Base-by-base conservation (phyloP, 2,329 filamentous ascomycete genomes). In the Cytospora leucostoma region DNA sequence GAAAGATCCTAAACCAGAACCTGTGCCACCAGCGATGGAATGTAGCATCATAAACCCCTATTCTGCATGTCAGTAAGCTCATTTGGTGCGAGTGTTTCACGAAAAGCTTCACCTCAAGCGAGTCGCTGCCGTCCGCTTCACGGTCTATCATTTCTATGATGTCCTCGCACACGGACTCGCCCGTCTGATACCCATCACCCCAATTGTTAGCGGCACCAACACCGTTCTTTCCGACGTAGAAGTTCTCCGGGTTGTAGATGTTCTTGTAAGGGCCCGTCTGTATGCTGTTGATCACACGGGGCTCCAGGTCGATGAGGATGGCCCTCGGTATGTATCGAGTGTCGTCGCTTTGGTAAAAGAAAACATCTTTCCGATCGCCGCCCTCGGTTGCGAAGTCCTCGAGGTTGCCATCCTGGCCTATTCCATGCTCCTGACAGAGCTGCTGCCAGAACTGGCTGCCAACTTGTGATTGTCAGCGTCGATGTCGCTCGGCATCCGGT, bases 81-180 rank as follows among this genome's bases (percentile, higher is more conserved):
- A 13, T 32, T 2, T 21, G 2, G 4, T 27, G 17, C 7, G 4
- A n/a, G 2, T 34, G 17, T 2, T 5, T 13, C 10, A 8, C 7
- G 27, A 38, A 13, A 6, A 32, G n/a, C 53, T 75, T 44, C 75
- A 90, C 90, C 82, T 99, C 95, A 4, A 99, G 83, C 59, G 93
- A 97, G 77, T 99, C 95, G 74, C 94, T 98, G 37, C 96, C 96
- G 76, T 99, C 95, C 17, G 96, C 95, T 76, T 99, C 95, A 65
- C 95, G 90, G 74, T 99, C 95, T 72, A 99, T 97, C 93, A 99
- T 99, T 75, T 99, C 96, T 84, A 99, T 92, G 62, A 99, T 92
- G 75, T 99, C 95, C 76, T 99, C 95, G 70, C 94, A 92, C 21
- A 99, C 92, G 52, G 84, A 83, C 75, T 97, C 93, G 69, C 93